These are phyloP conservation scores for Gaultheria prostrata DNA, from an alignment of 148 eudicot species.

Conservation along the genomic window DNA sequence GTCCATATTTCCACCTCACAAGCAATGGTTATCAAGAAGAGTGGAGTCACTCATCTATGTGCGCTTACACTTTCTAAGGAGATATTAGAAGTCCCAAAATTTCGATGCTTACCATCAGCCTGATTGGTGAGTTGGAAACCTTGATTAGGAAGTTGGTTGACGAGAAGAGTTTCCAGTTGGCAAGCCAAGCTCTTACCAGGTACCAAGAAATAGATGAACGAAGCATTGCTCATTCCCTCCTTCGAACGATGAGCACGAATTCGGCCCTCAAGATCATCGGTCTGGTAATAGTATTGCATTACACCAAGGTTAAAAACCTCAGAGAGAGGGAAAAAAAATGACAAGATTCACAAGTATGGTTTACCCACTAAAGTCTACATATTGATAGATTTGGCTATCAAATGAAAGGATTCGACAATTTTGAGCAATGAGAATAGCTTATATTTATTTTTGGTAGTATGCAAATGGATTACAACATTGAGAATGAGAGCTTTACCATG, in stretches of 20 bases:
- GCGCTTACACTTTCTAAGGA: slow-evolving; percentile 40
- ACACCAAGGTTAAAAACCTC: neutral
- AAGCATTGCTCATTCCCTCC: slow-evolving; percentile 70
- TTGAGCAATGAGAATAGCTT: neutral
- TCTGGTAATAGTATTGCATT: slow-evolving; percentile 37
- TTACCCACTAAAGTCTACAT: neutral
- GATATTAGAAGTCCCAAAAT: slow-evolving; percentile 64
- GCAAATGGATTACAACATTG: neutral
- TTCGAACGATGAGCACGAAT: slow-evolving; percentile 73
- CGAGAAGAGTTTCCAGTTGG: slow-evolving; percentile 83
- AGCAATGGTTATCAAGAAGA: neutral
- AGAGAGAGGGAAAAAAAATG: neutral
- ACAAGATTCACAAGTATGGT: neutral
- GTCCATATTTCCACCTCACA: neutral
- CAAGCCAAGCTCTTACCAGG: slow-evolving; percentile 90
- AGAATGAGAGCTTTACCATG: neutral
- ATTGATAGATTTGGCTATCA: neutral
- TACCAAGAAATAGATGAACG: slow-evolving; percentile 66
- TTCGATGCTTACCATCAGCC: slow-evolving; percentile 92
- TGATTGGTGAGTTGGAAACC: slow-evolving; percentile 74
- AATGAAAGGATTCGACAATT: neutral
- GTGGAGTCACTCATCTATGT: slow-evolving; percentile 37
- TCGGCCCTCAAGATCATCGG: slow-evolving; percentile 92
- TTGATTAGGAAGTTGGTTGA: slow-evolving; percentile 73
- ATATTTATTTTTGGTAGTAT: neutral